Evolutionary conservation across 2,329 filamentous ascomycete genomes (phyloP), one percentile per base, ranked within the genome.

Genomic region (Sporothrix sp.): DNA sequence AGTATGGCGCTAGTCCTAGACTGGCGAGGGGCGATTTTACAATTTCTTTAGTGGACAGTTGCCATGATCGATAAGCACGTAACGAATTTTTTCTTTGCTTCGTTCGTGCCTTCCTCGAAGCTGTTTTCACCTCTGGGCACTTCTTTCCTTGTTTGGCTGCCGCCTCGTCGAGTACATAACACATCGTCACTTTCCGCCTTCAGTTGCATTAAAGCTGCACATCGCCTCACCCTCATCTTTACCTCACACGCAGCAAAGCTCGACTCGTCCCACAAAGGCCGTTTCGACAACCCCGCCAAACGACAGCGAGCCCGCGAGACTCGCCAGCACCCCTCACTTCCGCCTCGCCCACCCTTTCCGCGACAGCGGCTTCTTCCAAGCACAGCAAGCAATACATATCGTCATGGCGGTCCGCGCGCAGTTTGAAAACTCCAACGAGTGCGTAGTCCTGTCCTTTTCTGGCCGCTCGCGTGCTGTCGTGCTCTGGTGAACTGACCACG

Each of bases 391-490:
- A 45, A 23, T 35, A 14, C 23, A 51, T n/a, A 38, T 37, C 47
- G 72, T 61, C 63, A 84, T 84, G 81, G 79, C 81, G 63, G 79
- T 84, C 52, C 78, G 81, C 64, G 80, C 81, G 59, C 80, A 88
- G 67, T 93, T 93, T 67, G 87, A 93, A 71, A 91, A 90, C 73
- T 91, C 85, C 62, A 91, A 91, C 73, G 87, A 93, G 86, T 91
- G 74, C 65, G 82, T 72, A 43, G 35, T 6, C 32, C 60, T 59
- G 59, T 58, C 59, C 7, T 28, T 37, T 23, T 27, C 16, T 21
- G 8, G 7, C 14, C 18, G 20, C 25, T 33, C 38, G 2, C 18
- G 13, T 25, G 18, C 13, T 11, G 36, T 21, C 8, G 13, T 2
- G 16, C 6, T 25, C 10, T 13, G 10, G 20, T 23, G 11, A 28